Base-by-base conservation (phyloP, 139 green algal species). In the Raphidocelis subcapitata region DNA sequence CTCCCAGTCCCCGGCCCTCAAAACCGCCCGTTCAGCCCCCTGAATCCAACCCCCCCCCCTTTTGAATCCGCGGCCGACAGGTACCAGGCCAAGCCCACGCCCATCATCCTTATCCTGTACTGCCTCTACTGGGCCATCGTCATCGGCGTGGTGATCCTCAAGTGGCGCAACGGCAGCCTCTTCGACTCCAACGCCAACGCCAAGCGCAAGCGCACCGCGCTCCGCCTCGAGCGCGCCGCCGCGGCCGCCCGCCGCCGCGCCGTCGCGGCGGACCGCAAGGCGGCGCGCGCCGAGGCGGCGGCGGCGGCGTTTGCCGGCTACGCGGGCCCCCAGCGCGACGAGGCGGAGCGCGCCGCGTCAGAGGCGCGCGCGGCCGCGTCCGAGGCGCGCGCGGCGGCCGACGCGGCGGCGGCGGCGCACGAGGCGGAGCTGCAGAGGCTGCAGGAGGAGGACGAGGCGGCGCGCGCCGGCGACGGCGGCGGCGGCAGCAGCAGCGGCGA, bases 141-240 rank as follows among this genome's bases (percentile, higher is more conserved):
- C 16, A 56, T 85, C 12, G 46, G 46, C 16, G 28, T 74, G 8
- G 67, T 56, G 0, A 29, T 66, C 0, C 70, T 32, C 28, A 88
- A 88, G 73, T 75, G 24, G 24, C 75, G 65, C 32, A 79, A 81
- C 26, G 79, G 79, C 21, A 71, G 51, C 1, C 55, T 88, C 24
- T 73, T 84, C 46, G 76, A 88, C 26, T 79, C 82, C n/a, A 79
- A 88, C 67, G 83, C 78, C 69, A 85, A 88, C 76, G 52, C 81
- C 61, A 85, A 68, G 28, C 31, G 70, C 61, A 85, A 68, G 28
- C 31, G 70, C 29, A 70, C 70, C 24, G 59, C 62, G 23, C 70
- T 77, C n/a, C n/a, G 33, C 18, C 33, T 77, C 3, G 52, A 16
- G 0, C 62, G 70, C 18, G 51, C 59, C 37, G 62, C 41, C 8